Base-by-base conservation (phyloP, 345 rosid species). In the Turnera subulata region DNA sequence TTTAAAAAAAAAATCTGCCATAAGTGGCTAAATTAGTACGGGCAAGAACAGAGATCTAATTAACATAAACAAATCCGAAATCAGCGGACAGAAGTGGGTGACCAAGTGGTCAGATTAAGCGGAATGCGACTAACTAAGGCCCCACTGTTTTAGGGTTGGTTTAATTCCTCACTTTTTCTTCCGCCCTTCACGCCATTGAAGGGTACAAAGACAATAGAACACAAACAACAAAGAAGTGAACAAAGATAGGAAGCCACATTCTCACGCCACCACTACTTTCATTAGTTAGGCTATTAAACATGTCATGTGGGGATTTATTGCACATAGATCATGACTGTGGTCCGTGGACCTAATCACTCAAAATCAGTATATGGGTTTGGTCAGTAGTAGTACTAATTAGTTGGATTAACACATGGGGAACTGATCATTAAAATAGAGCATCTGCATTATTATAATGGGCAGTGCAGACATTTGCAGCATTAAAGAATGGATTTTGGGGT, bases 171-270 rank as follows among this genome's bases (percentile, higher is more conserved):
- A 26, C 21, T n/a, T 58, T 43, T 56, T 50, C 56, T 22, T 62
- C 79, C 86, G 79, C 58, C 71, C 70, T 75, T 84, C 68, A 58
- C 75, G 84, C 82, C 78, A 63, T 64, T 65, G 50, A 74, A 62
- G 45, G 42, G 54, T 63, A 61, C 59, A 55, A 40, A 23, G 26
- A 52, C 33, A 14, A 23, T 23, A 12, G 21, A 16, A 42, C 35
- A 25, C 49, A 25, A 4, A 42, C 45, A 21, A 50, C 18, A 50
- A 50, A 38, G 33, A 15, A 22, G 22, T 6, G 33, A 23, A 35
- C 57, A 53, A 53, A 35, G 44, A 53, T 33, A 19, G 53, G 15
- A 48, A 48, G 15, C 35, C 35, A 10, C 53, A 50, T 7, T 8
- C 37, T 0, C 54, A 50, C 35, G 35, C 7, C 29, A 50, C 19